A percentile compares a stretch with the other conserved stretches of the same genome.
phyloP scores from a whole-genome alignment of 2,329 filamentous ascomycete genomes.

The Pestalotiopsis sp. region DNA sequence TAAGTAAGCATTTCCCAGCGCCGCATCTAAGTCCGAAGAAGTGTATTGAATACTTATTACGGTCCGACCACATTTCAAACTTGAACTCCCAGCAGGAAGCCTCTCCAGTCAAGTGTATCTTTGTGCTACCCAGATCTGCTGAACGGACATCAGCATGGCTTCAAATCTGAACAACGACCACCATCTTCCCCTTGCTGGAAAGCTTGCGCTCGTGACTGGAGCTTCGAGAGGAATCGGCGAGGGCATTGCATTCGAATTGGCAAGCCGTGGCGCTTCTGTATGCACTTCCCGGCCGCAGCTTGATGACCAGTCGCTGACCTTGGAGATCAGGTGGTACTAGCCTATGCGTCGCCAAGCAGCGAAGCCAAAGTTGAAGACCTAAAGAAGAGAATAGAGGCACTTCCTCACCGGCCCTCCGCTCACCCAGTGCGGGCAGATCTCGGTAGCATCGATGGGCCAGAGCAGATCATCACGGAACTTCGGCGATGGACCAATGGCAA shows the following conservation, averaged over 20 bases:
- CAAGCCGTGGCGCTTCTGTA: constrained; percentile 46
- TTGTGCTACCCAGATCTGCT: neutral
- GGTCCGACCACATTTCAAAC: too few species aligned
- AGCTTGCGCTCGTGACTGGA: constrained; percentile 46
- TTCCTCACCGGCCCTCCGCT: constrained; percentile 35
- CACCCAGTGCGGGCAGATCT: constrained; percentile 26
- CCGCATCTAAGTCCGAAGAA: neutral
- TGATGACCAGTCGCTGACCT: neutral
- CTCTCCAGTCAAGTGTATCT: neutral
- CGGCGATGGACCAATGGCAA: constrained; percentile 25
- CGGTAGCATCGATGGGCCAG: constrained; percentile 22
- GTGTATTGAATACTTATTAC: neutral
- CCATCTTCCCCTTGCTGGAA: constrained; percentile 18
- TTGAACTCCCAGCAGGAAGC: too few species aligned
- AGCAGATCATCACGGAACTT: constrained; percentile 22
- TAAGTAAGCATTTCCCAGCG: neutral
- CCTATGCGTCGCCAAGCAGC: constrained; percentile 67
- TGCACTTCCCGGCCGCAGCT: constrained; percentile 49
- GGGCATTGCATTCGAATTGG: constrained; percentile 50
- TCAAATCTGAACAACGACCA: neutral
- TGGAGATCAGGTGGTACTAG: constrained; percentile 46
- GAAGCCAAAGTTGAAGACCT: constrained; percentile 61
- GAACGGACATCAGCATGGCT: neutral
- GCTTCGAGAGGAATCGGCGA: constrained; percentile 49
- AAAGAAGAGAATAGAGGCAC: constrained; percentile 58